Percentiles rank a stretch among this genome's conserved stretches.
Conservation (phyloP, 2,329 filamentous ascomycete genomes). For the Sclerotinia sclerotiorum region DNA sequence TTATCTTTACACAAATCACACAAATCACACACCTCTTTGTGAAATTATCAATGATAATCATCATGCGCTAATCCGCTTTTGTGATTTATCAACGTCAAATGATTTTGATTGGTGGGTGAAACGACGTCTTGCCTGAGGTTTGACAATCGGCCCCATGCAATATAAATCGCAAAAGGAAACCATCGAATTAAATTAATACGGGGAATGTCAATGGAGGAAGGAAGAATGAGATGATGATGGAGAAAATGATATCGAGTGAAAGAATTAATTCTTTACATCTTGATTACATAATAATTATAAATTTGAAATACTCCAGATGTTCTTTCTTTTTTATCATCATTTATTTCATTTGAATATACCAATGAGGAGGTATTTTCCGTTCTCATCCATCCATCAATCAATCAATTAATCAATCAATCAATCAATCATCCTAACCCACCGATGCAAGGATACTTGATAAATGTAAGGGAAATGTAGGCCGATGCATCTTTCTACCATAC, state of each 20-base stretch:
- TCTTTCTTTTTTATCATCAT: no score
- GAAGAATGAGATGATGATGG: not conserved
- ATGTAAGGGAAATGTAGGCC: no score
- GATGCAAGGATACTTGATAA: not conserved
- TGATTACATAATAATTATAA: no score
- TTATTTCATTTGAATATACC: no score
- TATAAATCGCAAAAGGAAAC: conserved; percentile 22
- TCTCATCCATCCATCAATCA: not conserved
- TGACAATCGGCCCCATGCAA: conserved; percentile 11
- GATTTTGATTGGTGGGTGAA: not conserved
- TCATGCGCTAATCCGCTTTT: not conserved
- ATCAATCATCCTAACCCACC: not conserved
- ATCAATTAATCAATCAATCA: not conserved
- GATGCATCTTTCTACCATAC: not conserved
- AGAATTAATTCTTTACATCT: not conserved
- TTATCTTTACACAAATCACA: not conserved
- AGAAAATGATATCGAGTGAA: not conserved
- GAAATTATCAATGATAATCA: not conserved
- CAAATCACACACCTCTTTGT: not conserved
- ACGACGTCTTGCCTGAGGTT: not conserved
- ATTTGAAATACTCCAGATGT: no score
- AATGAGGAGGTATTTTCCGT: not conserved
- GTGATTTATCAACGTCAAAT: conserved; percentile 19
- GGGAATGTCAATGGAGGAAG: not conserved
- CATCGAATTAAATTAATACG: not conserved